Percentiles rank a stretch among this genome's conserved stretches.
Evolutionary conservation across 2,329 filamentous ascomycete species (phyloP).

Genomic region (Remersonia thermophila): DNA sequence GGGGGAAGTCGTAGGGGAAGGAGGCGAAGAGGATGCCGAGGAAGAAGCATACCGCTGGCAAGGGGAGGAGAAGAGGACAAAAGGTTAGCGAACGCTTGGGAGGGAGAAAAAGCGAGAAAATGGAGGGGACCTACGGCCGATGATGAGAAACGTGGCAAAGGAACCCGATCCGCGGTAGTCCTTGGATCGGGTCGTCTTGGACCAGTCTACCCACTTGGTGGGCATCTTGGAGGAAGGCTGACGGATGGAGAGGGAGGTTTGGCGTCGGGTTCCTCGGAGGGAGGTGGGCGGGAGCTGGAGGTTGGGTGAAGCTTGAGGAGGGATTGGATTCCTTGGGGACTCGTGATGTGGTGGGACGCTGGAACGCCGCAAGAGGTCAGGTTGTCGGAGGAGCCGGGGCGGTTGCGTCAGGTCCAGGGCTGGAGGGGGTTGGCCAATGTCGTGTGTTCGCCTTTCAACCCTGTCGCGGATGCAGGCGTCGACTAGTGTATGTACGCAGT

Average conservation of each 20-base stretch:
- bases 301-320: not conserved
- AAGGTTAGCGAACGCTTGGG: conserved; percentile 3
- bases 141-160: conserved; percentile 94
- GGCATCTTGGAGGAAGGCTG: conserved; percentile 7
- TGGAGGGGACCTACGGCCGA: conserved; percentile 77
- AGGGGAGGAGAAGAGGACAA: too few species aligned
- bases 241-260: not conserved
- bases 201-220: conserved; percentile 16
- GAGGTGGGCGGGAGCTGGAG: not conserved
- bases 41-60: conserved; percentile 92
- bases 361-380: too few species aligned
- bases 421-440: too few species aligned
- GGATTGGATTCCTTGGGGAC: too few species aligned
- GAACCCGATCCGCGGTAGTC: conserved; percentile 51
- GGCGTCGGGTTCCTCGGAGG: not conserved
- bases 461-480: too few species aligned
- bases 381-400: too few species aligned
- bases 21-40: conserved; percentile 93
- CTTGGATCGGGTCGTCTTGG: conserved; percentile 43
- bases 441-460: too few species aligned
- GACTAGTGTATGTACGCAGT: too few species aligned
- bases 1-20: conserved; percentile 90
- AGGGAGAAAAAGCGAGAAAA: conserved; percentile 4
- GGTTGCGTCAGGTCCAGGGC: too few species aligned
- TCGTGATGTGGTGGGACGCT: too few species aligned